A percentile compares a stretch with the other conserved stretches of the same genome.
phyloP scores from a whole-genome alignment of 2,329 filamentous ascomycete genomes.

The Phialocephala sp. region DNA sequence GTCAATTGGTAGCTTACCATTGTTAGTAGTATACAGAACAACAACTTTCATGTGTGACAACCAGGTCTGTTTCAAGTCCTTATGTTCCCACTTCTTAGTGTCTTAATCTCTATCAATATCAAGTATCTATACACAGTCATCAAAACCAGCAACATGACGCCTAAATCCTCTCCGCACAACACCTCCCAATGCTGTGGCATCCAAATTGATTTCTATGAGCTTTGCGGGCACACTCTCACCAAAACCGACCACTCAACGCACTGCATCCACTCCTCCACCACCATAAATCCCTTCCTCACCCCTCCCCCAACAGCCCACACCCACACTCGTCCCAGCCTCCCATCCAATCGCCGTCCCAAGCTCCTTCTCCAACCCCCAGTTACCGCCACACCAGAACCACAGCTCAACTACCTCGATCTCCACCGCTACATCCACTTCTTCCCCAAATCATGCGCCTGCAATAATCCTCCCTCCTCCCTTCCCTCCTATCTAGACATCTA shows the following conservation, averaged over 20 bases:
- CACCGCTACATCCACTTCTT: constrained; percentile 6
- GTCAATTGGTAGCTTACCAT: background rate
- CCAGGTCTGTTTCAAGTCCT: background rate
- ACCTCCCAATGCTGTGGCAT: constrained; percentile 13
- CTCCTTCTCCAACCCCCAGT: background rate
- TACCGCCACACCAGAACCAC: background rate
- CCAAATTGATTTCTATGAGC: background rate
- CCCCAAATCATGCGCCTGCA: background rate
- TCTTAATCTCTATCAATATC: background rate
- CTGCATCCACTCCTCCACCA: background rate
- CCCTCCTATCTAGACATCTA: background rate
- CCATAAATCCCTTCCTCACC: background rate
- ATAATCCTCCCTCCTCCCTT: background rate
- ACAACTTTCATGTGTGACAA: background rate
- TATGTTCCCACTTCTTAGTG: background rate
- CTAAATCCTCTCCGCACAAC: background rate
- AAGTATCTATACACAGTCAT: background rate
- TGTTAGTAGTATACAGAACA: background rate
- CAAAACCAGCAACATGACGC: background rate
- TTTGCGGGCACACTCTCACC: constrained; percentile 6
- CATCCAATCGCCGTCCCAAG: background rate
- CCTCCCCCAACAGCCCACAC: background rate
- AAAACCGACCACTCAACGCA: background rate
- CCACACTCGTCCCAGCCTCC: background rate
- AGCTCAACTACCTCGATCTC: background rate